These are phyloP conservation scores for Aquilaria agallochum DNA, from an alignment of 441 rosid species.

Conservation along the genomic window DNA sequence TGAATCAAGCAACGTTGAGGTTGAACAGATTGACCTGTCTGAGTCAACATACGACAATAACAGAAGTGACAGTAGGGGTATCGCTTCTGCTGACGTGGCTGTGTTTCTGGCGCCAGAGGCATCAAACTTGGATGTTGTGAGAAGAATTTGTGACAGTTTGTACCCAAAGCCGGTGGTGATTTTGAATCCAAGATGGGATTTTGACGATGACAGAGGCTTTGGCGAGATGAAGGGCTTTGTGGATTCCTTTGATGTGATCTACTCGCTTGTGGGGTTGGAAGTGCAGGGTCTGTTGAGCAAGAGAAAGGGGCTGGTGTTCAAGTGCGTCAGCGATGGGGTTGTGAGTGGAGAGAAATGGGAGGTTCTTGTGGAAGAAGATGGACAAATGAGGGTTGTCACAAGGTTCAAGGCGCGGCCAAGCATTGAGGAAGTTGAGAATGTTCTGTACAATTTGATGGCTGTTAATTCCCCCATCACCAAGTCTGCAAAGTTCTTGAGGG, in stretches of 20 bases:
- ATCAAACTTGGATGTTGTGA: slow-evolving; percentile 39
- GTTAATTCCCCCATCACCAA: slow-evolving; percentile 81
- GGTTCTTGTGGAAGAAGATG: slow-evolving; percentile 69
- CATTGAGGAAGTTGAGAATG: slow-evolving; percentile 69
- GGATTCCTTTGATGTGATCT: slow-evolving; percentile 71
- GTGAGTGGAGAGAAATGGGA: slow-evolving; percentile 79
- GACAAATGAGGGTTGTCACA: slow-evolving; percentile 61
- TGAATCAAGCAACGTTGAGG: slow-evolving; percentile 22
- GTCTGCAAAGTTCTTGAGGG: slow-evolving; percentile 68
- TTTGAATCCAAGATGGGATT: slow-evolving; percentile 72
- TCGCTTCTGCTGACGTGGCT: slow-evolving; percentile 51
- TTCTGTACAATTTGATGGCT: slow-evolving; percentile 81
- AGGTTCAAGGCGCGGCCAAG: slow-evolving; percentile 63
- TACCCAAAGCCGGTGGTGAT: slow-evolving; percentile 68
- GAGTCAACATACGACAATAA: slow-evolving; percentile 19
- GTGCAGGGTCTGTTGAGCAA: slow-evolving; percentile 69
- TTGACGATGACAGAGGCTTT: slow-evolving; percentile 56
- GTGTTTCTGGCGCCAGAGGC: slow-evolving; percentile 63
- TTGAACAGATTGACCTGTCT: slow-evolving; percentile 34
- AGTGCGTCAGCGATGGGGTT: slow-evolving; percentile 78
- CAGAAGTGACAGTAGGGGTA: slow-evolving; percentile 20
- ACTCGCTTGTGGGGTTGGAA: slow-evolving; percentile 74
- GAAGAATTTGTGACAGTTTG: slow-evolving; percentile 31
- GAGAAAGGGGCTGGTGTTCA: slow-evolving; percentile 68
- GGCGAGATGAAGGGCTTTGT: slow-evolving; percentile 45